phyloP scores from a whole-genome alignment of 2,329 filamentous ascomycete genomes.

The Falciphora oryzae region DNA sequence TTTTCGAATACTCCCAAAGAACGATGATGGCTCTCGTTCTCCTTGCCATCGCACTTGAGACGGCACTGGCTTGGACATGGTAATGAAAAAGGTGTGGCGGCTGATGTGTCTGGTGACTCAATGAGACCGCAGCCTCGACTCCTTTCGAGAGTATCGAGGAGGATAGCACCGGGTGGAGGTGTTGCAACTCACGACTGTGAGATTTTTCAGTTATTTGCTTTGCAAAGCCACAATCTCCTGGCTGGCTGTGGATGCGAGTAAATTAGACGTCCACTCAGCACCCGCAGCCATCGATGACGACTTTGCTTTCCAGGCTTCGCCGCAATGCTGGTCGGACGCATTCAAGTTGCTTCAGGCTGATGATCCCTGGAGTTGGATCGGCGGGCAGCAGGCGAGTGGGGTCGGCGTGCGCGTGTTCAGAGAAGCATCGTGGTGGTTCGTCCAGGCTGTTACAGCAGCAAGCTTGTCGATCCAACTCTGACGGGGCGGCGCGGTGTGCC shows the following conservation, averaged over 20 bases:
- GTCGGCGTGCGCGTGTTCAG: background rate
- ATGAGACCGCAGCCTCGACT: background rate
- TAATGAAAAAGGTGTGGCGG: background rate
- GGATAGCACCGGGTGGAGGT: too few species aligned
- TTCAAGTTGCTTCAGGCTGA: background rate
- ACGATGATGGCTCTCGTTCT: background rate
- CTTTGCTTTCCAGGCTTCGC: too few species aligned
- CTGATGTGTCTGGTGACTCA: too few species aligned
- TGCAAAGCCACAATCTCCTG: background rate
- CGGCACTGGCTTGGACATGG: background rate
- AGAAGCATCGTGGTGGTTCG: background rate
- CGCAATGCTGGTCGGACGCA: background rate
- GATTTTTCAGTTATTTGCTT: background rate
- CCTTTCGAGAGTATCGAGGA: background rate
- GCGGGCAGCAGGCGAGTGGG: background rate
- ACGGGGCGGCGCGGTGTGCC: too few species aligned
- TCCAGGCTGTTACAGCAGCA: background rate
- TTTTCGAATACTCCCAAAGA: background rate
- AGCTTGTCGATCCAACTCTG: background rate
- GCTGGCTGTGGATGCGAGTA: background rate
- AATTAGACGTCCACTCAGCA: background rate
- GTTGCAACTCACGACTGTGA: background rate
- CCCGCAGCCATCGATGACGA: too few species aligned
- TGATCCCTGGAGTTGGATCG: background rate
- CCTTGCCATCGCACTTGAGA: background rate